phyloP scores from a whole-genome alignment of 257 asterid species.

The Solanum bulbocastanum region DNA sequence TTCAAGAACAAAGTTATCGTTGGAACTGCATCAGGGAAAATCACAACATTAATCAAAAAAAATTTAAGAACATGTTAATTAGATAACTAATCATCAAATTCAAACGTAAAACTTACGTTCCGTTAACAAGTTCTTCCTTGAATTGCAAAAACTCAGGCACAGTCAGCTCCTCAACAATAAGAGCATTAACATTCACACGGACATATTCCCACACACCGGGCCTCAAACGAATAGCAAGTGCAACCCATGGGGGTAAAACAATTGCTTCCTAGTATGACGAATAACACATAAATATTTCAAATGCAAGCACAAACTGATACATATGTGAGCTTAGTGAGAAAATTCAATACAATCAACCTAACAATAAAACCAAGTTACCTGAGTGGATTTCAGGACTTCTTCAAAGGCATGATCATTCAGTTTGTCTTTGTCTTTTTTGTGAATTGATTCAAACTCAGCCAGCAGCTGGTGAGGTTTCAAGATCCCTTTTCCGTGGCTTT shows the following conservation, averaged over 20 bases:
- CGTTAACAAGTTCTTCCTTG: slow-evolving; percentile 86
- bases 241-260: slow-evolving; percentile 90
- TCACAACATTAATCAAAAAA: background rate
- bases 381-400: slow-evolving; percentile 67
- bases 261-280: slow-evolving; percentile 60
- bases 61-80: background rate
- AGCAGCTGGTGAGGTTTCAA: slow-evolving; percentile 77
- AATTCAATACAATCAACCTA: background rate
- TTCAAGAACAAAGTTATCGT: slow-evolving; percentile 83
- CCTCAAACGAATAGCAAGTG: slow-evolving; percentile 82
- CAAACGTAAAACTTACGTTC: slow-evolving; percentile 33
- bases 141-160: slow-evolving; percentile 78
- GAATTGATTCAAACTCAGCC: slow-evolving; percentile 63
- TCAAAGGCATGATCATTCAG: slow-evolving; percentile 64
- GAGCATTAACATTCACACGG: slow-evolving; percentile 60
- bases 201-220: slow-evolving; percentile 95
- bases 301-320: background rate
- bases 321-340: background rate
- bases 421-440: slow-evolving; percentile 35
- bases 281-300: background rate
- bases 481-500: slow-evolving; percentile 81
- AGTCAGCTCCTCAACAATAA: slow-evolving; percentile 64
- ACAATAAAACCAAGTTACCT: slow-evolving; percentile 22
- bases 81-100: background rate
- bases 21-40: slow-evolving; percentile 32